A percentile compares a stretch with the other conserved stretches of the same genome.
phyloP scores from a whole-genome alignment of 306 rosid species.

The Sophora flavescens region DNA sequence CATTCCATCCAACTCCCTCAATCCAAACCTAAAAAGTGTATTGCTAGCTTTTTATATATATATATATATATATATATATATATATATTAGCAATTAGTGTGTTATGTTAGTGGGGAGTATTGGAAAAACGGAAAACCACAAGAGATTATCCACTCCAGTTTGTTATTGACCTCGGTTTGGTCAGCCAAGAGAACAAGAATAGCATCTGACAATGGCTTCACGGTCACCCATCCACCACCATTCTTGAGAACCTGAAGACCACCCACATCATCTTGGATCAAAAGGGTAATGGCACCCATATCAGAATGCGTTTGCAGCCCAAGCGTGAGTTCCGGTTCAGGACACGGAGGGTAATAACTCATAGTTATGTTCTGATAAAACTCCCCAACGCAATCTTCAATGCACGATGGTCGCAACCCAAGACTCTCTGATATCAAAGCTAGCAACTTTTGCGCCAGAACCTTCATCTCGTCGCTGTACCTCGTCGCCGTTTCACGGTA shows the following conservation, averaged over 20 bases:
- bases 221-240: conserved; percentile 67
- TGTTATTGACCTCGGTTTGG: conserved; percentile 81
- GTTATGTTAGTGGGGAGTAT: too few relatives aligned
- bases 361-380: conserved; percentile 84
- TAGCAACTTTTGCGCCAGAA: conserved; percentile 67
- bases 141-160: too few relatives aligned
- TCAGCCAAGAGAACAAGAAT: conserved; percentile 85
- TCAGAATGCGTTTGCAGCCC: conserved; percentile 95
- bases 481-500: conserved; percentile 57
- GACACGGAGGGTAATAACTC: conserved; percentile 89
- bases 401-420: conserved; percentile 64
- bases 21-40: too few relatives aligned
- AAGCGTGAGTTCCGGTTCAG: conserved; percentile 86
- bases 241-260: conserved; percentile 78
- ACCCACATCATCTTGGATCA: conserved; percentile 85
- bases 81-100: too few relatives aligned
- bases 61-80: too few relatives aligned
- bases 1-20: too few relatives aligned
- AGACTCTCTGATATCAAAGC: conserved; percentile 74
- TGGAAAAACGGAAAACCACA: too few relatives aligned
- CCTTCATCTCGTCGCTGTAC: conserved; percentile 67
- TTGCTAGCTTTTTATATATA: too few relatives aligned
- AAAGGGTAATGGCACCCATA: conserved; percentile 77
- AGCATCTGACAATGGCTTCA: conserved; percentile 69
- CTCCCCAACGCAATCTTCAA: conserved; percentile 75